Evolutionary conservation across 306 rosid genomes (phyloP).

Genomic region (Cucurbita moschata): DNA sequence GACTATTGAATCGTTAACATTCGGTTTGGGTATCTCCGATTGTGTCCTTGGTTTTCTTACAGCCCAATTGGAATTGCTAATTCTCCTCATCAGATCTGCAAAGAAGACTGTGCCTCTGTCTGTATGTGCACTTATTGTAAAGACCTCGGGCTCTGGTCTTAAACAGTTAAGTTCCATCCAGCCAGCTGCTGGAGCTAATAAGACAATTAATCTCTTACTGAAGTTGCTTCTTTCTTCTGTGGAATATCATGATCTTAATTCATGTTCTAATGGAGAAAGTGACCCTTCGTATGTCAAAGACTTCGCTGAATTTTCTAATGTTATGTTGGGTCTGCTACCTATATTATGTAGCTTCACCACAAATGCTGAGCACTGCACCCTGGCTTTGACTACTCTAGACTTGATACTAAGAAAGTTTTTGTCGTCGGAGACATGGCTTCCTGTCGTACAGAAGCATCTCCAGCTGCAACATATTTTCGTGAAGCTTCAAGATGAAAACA

Average conservation of each 20-base stretch:
- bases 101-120: constrained; percentile 27
- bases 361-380: constrained; percentile 49
- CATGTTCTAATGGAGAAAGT: constrained; percentile 21
- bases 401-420: constrained; percentile 54
- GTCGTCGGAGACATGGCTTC: constrained; percentile 70
- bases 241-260: constrained; percentile 31
- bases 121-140: constrained; percentile 37
- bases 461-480: constrained; percentile 47
- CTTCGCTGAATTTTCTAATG: constrained; percentile 47
- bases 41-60: constrained; percentile 50
- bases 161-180: constrained; percentile 45
- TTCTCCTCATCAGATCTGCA: constrained; percentile 41
- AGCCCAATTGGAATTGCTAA: constrained; percentile 56
- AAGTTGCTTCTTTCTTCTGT: constrained; percentile 56
- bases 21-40: constrained; percentile 36
- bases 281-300: constrained; percentile 32
- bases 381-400: constrained; percentile 54
- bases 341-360: constrained; percentile 55
- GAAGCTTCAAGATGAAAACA: constrained; percentile 58
- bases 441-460: constrained; percentile 58
- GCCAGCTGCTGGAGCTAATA: constrained; percentile 30
- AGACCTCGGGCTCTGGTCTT: constrained; percentile 56
- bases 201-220: constrained; percentile 41
- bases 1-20: constrained; percentile 45
- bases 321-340: constrained; percentile 60